Percentiles rank a stretch among this genome's conserved stretches.
phyloP scores from a whole-genome alignment of 2,329 filamentous ascomycete species.

The Colletotrichum zoysiae region DNA sequence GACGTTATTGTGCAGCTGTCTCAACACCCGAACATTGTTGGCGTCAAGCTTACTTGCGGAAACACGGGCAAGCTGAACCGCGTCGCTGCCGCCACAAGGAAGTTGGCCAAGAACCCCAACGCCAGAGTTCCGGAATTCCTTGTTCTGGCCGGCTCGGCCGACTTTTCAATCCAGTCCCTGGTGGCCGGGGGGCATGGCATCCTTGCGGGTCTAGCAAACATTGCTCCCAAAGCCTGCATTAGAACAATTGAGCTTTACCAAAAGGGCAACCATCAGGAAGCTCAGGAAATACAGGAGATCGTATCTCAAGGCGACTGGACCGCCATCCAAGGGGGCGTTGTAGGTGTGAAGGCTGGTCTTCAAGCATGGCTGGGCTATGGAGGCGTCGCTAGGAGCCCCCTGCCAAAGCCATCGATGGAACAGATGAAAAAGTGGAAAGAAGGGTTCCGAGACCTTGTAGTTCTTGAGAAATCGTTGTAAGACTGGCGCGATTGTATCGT shows the following conservation, averaged over 20 bases:
- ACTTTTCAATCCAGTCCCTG: conserved; percentile 78
- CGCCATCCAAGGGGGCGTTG: conserved; percentile 77
- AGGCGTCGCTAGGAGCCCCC: conserved; percentile 60
- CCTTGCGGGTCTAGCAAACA: conserved; percentile 79
- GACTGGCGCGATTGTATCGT: not conserved
- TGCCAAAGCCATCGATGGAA: conserved; percentile 64
- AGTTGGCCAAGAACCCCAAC: conserved; percentile 50
- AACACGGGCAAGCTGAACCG: conserved; percentile 78
- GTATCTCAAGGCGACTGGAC: conserved; percentile 79
- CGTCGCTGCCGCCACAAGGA: conserved; percentile 69
- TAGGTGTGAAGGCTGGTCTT: conserved; percentile 78
- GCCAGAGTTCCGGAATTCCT: conserved; percentile 66
- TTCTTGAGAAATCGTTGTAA: conserved; percentile 64
- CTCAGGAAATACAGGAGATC: conserved; percentile 63
- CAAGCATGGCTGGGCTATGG: conserved; percentile 78
- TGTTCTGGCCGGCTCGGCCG: conserved; percentile 78
- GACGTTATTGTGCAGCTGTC: conserved; percentile 71
- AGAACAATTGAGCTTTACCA: conserved; percentile 71
- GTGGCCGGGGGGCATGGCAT: conserved; percentile 78
- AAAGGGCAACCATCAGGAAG: conserved; percentile 69
- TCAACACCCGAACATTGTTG: conserved; percentile 74
- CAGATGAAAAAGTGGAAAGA: conserved; percentile 66
- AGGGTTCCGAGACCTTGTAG: conserved; percentile 65
- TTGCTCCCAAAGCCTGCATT: conserved; percentile 76
- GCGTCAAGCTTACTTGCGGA: conserved; percentile 77